A percentile compares a stretch with the other conserved stretches of the same genome.
Evolutionary conservation across 202 grass and related monocot genomes (phyloP).

Genomic region (Carex sylvatica): DNA sequence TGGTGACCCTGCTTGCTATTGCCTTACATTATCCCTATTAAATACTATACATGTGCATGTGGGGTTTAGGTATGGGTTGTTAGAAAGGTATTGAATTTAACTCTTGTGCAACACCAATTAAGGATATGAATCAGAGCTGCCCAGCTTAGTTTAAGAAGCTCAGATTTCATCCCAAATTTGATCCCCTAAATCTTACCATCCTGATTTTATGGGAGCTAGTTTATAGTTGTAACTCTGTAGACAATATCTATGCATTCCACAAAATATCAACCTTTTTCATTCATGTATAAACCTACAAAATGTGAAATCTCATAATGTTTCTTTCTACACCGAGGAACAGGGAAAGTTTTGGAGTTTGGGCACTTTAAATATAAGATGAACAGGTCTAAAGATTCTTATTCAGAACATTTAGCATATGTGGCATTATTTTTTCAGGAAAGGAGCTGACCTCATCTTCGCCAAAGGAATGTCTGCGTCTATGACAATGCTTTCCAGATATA

Average conservation of each 20-base stretch:
- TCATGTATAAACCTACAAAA: neutral
- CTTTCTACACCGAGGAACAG: neutral
- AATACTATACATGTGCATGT: neutral
- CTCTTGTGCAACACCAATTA: neutral
- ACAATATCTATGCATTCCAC: neutral
- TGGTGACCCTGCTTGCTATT: neutral
- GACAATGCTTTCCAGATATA: slow-evolving; percentile 44
- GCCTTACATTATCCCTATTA: neutral
- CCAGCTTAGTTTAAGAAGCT: neutral
- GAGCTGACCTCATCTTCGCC: slow-evolving; percentile 89
- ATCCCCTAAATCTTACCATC: neutral
- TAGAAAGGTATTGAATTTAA: neutral
- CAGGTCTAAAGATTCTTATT: neutral
- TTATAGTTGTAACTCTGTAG: neutral
- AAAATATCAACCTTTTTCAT: neutral
- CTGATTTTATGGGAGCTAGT: neutral
- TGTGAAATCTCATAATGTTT: neutral
- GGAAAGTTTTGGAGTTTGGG: neutral
- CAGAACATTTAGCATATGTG: neutral
- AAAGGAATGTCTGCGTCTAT: slow-evolving; percentile 83
- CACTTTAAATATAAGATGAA: neutral
- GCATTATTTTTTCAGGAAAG: neutral
- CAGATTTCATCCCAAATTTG: neutral
- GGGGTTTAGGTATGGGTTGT: neutral
- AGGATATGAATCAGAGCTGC: neutral